A percentile compares a stretch with the other conserved stretches of the same genome.
Evolutionary conservation across 208 protist species (phyloP).

Genomic region (Trypanosomatidae sp.): DNA sequence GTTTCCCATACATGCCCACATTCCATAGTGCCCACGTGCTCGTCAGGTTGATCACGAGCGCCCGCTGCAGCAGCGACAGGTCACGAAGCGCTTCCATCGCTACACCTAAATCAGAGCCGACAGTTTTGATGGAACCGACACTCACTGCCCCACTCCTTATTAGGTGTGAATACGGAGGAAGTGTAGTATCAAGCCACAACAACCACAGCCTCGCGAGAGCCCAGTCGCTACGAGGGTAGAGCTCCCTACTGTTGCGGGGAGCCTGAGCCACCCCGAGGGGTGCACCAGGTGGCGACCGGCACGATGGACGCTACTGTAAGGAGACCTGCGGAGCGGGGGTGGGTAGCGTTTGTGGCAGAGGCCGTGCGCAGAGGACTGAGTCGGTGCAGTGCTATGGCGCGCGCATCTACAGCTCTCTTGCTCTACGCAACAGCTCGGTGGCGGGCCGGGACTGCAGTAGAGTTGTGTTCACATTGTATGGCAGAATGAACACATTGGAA

Average conservation of each 20-base stretch:
- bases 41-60: constrained; percentile 36
- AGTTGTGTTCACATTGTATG: neutral
- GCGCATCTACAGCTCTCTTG: neutral
- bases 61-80: constrained; percentile 33
- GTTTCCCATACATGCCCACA: constrained; percentile 19
- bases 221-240: constrained; percentile 48
- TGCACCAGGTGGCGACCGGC: no score
- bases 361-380: neutral
- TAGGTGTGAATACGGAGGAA: neutral
- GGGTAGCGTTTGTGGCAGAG: no score
- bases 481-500: neutral
- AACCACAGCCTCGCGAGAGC: constrained; percentile 38
- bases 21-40: constrained; percentile 56
- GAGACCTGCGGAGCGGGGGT: no score
- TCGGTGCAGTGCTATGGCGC: neutral
- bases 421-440: neutral
- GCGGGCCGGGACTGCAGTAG: neutral
- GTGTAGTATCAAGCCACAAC: neutral
- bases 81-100: constrained; percentile 11
- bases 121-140: neutral
- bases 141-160: neutral
- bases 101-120: neutral
- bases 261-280: no score
- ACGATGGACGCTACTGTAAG: no score
- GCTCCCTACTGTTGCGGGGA: constrained; percentile 2